phyloP scores from a whole-genome alignment of 1,284 basidiomycete species.

The Coniferiporia sulphurascens region DNA sequence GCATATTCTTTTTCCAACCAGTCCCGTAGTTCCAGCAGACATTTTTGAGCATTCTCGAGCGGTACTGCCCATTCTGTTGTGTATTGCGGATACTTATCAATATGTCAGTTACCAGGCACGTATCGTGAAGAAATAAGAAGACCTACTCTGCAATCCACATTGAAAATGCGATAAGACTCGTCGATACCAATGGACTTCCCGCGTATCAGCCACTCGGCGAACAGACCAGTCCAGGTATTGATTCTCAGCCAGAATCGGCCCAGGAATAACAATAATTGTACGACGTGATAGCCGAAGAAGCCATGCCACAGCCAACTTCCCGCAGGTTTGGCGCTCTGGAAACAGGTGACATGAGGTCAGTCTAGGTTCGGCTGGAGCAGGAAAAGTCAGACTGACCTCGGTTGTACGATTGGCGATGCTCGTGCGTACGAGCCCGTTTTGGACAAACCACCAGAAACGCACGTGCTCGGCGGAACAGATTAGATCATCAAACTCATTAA shows the following conservation, averaged over 20 bases:
- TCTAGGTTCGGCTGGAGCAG: not conserved
- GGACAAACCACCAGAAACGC: conserved; percentile 94
- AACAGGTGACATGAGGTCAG: conserved; percentile 23
- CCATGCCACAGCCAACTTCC: conserved; percentile 66
- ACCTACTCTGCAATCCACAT: conserved; percentile 75
- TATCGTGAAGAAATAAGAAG: conserved; percentile 3
- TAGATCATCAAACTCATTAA: conserved; percentile 52
- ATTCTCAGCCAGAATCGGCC: conserved; percentile 52
- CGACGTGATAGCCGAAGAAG: conserved; percentile 67
- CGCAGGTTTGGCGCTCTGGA: conserved; percentile 44
- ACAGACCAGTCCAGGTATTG: conserved; percentile 50
- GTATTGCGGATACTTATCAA: conserved; percentile 74
- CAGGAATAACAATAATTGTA: conserved; percentile 77
- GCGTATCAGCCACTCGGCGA: conserved; percentile 59
- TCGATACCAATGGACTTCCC: conserved; percentile 52
- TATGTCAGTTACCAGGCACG: not conserved
- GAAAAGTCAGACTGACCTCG: conserved; percentile 48
- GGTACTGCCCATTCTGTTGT: conserved; percentile 95
- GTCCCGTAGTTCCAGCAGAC: conserved; percentile 67
- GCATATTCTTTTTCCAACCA: conserved; percentile 73
- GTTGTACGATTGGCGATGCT: conserved; percentile 72
- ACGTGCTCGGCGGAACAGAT: conserved; percentile 77
- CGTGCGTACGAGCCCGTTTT: conserved; percentile 69
- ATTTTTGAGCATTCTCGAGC: conserved; percentile 55
- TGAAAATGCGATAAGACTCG: conserved; percentile 76